Evolutionary conservation across 1,139 yeast genomes (phyloP).

Genomic region (Saccharomyces hybrid): DNA sequence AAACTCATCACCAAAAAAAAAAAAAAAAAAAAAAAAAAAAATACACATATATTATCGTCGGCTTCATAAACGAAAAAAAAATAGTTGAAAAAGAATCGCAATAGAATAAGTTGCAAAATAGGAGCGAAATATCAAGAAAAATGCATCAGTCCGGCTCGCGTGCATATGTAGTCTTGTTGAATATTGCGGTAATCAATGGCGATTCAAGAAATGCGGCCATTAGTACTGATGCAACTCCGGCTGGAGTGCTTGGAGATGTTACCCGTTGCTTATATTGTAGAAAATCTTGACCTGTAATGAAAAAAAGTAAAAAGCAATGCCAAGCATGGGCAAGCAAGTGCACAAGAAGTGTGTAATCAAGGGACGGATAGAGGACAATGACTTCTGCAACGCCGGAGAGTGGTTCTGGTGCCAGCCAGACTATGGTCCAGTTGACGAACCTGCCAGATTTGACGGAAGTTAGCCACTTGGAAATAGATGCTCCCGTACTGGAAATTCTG

Average conservation of each 20-base stretch:
- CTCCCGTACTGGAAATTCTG: slow-evolving; percentile 17
- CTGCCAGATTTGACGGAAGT: slow-evolving; percentile 5
- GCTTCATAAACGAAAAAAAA: slow-evolving; percentile 1
- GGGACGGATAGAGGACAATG: background rate
- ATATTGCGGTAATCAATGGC: background rate
- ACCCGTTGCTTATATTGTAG: background rate
- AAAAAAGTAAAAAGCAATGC: background rate
- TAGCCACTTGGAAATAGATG: slow-evolving; percentile 6
- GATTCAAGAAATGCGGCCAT: background rate
- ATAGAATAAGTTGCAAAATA: background rate
- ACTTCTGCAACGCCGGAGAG: background rate
- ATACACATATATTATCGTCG: background rate
- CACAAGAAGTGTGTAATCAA: background rate
- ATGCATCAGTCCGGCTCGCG: background rate
- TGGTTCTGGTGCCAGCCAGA: background rate
- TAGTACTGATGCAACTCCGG: background rate
- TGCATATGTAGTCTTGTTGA: background rate
- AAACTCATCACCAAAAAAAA: background rate
- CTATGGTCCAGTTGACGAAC: background rate
- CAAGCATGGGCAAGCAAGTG: background rate
- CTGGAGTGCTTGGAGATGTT: background rate
- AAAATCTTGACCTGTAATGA: background rate
- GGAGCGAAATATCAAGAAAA: background rate
- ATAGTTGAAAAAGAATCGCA: background rate
- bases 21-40: background rate